Evolutionary conservation across 768 basidiomycete genomes (phyloP), one percentile per base, ranked within the genome.

Genomic region (Suillus americanus): DNA sequence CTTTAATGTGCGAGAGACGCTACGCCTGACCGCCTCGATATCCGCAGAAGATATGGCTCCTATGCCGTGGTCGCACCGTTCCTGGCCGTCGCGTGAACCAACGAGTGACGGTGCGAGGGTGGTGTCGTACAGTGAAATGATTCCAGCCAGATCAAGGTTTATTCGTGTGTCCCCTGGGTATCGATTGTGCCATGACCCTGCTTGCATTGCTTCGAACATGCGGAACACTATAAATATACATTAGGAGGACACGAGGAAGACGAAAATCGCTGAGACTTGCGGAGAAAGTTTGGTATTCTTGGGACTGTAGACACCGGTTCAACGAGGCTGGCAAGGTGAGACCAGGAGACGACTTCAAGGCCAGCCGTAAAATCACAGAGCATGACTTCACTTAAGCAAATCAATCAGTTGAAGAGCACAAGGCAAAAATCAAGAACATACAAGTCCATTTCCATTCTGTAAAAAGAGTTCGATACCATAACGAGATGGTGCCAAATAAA

Each of bases 361-460:
- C 81, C 81, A 3, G 71, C 67, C 1, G 72, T 75, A 66, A 85
- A 83, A 66, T 83, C 75, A 66, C 83, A 84, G 10, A 83, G 73
- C 78, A 83, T 82, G 18, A 82, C 71, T 69, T 85, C 84, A 64
- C 82, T 84, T 54, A 33, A 0, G 20, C 60, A n/a, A 3, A 40
- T 20, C 28, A 6, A 61, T 23, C 55, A 8, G 20, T 38, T 16
- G 10, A 38, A 16, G 10, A 25, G 8, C 50, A 16, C 62, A 10
- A 33, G 20, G 9, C 8, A 8, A 63, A 25, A 45, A 13, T 16
- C 20, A 7, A 23, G 37, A 20, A 72, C 81, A 67, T 65, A 83
- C 82, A 85, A 83, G 65, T 81, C 77, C 77, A 80, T 79, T 75
- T 83, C 80, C 83, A 83, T 83, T 66, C 80, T 83, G 46, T 28